These are phyloP conservation scores for Gyrodon lividus DNA, from an alignment of 768 basidiomycete species.

Conservation along the genomic window DNA sequence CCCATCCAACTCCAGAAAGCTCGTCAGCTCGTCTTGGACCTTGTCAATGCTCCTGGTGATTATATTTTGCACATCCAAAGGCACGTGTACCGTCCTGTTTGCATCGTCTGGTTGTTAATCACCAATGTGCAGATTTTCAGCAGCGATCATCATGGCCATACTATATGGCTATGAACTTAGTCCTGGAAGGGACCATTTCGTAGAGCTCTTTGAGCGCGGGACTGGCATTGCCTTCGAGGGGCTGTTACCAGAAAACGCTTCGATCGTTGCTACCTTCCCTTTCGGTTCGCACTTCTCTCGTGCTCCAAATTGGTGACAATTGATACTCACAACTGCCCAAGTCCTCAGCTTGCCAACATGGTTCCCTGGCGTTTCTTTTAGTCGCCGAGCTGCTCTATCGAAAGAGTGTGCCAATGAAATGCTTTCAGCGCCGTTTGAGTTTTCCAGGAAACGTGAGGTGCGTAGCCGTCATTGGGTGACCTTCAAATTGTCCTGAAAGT, in stretches of 20 bases:
- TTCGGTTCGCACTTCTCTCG: neutral
- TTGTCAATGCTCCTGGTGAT: neutral
- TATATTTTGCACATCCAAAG: neutral
- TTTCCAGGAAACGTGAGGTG: neutral
- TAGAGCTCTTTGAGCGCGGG: constrained; percentile 26
- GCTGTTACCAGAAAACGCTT: constrained; percentile 1
- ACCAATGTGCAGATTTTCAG: constrained; percentile 25
- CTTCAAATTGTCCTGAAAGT: neutral
- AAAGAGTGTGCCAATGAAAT: neutral
- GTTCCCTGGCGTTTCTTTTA: constrained; percentile 39
- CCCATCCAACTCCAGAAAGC: constrained; percentile 4
- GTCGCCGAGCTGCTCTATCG: constrained; percentile 9
- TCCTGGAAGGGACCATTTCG: constrained; percentile 33
- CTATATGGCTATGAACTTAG: constrained; percentile 37
- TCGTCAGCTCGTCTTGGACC: neutral
- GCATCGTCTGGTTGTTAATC: neutral
- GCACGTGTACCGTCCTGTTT: neutral
- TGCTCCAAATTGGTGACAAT: neutral
- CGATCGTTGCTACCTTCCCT: neutral
- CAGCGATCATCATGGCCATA: constrained; percentile 32
- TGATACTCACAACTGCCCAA: neutral
- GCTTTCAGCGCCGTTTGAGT: neutral
- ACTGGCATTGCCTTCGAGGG: neutral
- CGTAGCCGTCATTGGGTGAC: neutral
- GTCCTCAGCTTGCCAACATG: constrained; percentile 22